Conservation (phyloP, 305 asterid genomes). For the Rubia peregrina region DNA sequence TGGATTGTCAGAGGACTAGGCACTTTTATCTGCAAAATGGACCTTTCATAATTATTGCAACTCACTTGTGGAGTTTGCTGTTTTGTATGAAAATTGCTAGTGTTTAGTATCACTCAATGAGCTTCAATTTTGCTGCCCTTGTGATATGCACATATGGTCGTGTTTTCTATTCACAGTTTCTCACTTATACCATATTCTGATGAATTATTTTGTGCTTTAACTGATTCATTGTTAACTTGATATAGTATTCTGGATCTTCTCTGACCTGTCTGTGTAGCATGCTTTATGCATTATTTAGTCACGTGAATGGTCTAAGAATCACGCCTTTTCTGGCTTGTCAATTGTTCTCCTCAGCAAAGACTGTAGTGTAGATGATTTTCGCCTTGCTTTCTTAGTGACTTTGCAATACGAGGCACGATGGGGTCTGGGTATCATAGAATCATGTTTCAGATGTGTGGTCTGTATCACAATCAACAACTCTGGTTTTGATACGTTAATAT, state of each 20-base stretch:
- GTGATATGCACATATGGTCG: neutral
- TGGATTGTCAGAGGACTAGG: neutral
- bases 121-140: neutral
- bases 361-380: neutral
- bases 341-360: neutral
- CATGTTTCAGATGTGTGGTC: too few relatives aligned
- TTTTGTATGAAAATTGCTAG: neutral
- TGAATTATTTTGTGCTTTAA: neutral
- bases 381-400: neutral
- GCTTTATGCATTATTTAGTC: neutral
- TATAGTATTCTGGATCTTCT: neutral
- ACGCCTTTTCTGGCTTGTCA: neutral
- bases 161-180: neutral
- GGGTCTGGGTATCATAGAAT: too few relatives aligned
- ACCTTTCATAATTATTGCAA: neutral
- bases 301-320: neutral
- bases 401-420: too few relatives aligned
- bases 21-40: neutral
- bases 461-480: too few relatives aligned
- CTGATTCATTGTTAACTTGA: neutral
- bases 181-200: neutral
- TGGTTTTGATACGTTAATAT: neutral
- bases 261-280: neutral
- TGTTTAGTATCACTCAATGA: neutral
- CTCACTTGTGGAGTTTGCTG: neutral